These are phyloP conservation scores for Parasitella parasitica DNA, from an alignment of 371 early-diverging fungal genomes.

Conservation along the genomic window DNA sequence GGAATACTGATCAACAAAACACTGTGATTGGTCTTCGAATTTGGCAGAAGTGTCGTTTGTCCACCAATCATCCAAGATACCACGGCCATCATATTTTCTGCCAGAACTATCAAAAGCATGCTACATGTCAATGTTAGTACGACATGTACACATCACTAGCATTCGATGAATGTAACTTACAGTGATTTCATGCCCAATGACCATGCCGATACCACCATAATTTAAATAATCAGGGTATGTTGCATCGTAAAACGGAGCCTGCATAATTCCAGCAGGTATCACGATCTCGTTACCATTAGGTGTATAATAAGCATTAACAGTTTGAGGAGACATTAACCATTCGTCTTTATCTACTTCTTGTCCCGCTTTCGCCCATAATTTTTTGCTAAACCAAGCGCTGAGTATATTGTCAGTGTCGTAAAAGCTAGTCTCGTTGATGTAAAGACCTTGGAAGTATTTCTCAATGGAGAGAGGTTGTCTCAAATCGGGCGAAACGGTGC, in stretches of 20 bases:
- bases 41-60: constrained; percentile 43
- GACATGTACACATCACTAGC: no score
- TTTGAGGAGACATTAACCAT: constrained; percentile 61
- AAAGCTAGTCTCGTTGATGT: constrained; percentile 28
- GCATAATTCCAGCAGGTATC: constrained; percentile 63
- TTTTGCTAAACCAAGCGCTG: constrained; percentile 16
- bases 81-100: constrained; percentile 53
- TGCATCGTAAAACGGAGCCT: constrained; percentile 43
- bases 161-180: constrained; percentile 27
- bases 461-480: constrained; percentile 42
- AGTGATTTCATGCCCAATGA: constrained; percentile 65
- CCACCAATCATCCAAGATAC: constrained; percentile 65
- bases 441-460: constrained; percentile 40
- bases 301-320: constrained; percentile 66
- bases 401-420: constrained; percentile 45
- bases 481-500: constrained; percentile 46
- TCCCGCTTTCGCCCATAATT: constrained; percentile 31
- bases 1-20: constrained; percentile 68
- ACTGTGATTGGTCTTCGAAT: constrained; percentile 53
- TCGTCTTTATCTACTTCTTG: constrained; percentile 44
- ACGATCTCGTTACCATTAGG: constrained; percentile 55
- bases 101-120: constrained; percentile 58
- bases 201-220: constrained; percentile 60
- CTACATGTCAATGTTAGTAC: no score
- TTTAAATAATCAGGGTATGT: constrained; percentile 53